Evolutionary conservation across 768 basidiomycete species (phyloP).

Genomic region (Udeniomyces megalosporus): DNA sequence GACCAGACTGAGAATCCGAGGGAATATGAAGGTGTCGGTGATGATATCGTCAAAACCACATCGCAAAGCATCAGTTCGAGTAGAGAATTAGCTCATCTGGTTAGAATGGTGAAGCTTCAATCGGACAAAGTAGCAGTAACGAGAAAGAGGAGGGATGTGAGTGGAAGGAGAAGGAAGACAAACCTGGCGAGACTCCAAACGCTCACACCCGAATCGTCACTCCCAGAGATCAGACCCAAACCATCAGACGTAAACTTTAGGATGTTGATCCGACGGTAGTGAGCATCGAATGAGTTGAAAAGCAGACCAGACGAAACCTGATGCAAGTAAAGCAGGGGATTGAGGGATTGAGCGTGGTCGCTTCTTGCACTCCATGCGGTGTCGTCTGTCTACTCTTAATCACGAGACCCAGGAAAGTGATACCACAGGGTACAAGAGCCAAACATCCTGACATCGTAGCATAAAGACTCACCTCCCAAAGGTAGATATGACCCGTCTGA

Average conservation of each 20-base stretch:
- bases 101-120: no score
- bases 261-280: constrained; percentile 75
- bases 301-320: constrained; percentile 88
- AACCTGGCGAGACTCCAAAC: constrained; percentile 87
- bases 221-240: constrained; percentile 61
- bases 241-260: constrained; percentile 73
- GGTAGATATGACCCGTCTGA: constrained; percentile 67
- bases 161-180: constrained; percentile 29
- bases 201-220: constrained; percentile 74
- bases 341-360: no score
- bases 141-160: not conserved
- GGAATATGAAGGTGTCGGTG: not conserved
- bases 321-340: constrained; percentile 5
- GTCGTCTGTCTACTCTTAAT: no score
- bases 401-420: no score
- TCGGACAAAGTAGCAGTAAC: no score
- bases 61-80: no score
- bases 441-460: no score
- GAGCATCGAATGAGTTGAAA: constrained; percentile 82
- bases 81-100: not conserved
- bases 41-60: not conserved
- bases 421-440: no score
- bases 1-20: constrained; percentile 40
- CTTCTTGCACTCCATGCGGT: no score
- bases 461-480: constrained; percentile 97